Evolutionary conservation across 108 stramenopile species (phyloP).

Genomic region (Pseudonitzschia multiseries): DNA sequence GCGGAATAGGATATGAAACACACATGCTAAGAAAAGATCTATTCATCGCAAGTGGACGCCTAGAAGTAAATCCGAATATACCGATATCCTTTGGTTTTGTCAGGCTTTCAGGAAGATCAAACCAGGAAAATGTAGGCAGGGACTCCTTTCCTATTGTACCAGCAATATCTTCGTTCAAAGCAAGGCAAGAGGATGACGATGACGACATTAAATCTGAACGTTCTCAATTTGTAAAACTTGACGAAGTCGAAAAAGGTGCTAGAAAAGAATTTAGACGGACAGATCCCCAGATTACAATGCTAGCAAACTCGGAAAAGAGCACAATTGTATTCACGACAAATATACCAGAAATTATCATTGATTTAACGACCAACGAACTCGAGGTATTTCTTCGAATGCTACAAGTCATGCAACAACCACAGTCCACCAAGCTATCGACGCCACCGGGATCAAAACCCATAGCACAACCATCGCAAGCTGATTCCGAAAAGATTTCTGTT

Average conservation of each 20-base stretch:
- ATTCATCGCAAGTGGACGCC: slow-evolving; percentile 23
- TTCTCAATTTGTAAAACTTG: not conserved
- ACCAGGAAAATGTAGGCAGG: slow-evolving; percentile 9
- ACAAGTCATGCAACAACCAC: slow-evolving; percentile 1
- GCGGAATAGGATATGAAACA: slow-evolving; percentile 11
- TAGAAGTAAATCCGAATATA: slow-evolving; percentile 37
- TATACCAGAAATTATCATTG: slow-evolving; percentile 56
- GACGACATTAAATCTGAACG: slow-evolving; percentile 25
- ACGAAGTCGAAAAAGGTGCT: slow-evolving; percentile 26
- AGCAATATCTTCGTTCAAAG: slow-evolving; percentile 72
- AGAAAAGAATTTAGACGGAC: slow-evolving; percentile 41
- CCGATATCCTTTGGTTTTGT: slow-evolving; percentile 25
- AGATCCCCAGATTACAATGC: slow-evolving; percentile 66
- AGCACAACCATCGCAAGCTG: not conserved
- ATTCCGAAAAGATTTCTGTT: slow-evolving; percentile 1
- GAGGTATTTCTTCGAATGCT: slow-evolving; percentile 29
- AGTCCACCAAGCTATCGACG: not conserved
- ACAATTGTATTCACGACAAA: slow-evolving; percentile 37
- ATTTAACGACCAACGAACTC: slow-evolving; percentile 57
- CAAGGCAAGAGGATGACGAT: slow-evolving; percentile 74
- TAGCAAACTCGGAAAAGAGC: slow-evolving; percentile 53
- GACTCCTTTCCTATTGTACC: slow-evolving; percentile 63
- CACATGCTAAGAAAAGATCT: slow-evolving; percentile 29
- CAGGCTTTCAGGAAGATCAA: not conserved
- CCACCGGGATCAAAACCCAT: not conserved